These are phyloP conservation scores for Daldinia sp. DNA, from an alignment of 2,329 filamentous ascomycete genomes.

Conservation along the genomic window DNA sequence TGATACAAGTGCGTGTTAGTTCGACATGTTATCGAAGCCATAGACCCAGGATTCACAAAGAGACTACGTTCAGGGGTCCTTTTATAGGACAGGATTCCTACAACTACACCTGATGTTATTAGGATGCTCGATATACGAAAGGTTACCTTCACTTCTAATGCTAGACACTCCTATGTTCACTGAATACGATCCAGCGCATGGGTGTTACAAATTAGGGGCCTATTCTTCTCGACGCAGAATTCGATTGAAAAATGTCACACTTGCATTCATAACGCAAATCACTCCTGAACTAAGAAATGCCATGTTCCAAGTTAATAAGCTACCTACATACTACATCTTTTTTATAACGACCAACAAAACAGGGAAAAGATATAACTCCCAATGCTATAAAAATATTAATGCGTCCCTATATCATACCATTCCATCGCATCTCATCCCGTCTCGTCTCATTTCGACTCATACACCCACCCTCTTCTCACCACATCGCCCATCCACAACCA, in stretches of 20 bases:
- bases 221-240: no score
- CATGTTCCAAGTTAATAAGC: slow-evolving; percentile 6
- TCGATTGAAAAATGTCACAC: not conserved
- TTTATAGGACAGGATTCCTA: no score
- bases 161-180: no score
- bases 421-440: not conserved
- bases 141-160: no score
- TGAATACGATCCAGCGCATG: no score
- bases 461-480: not conserved
- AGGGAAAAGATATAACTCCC: not conserved
- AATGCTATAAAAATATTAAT: slow-evolving; percentile 8
- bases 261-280: slow-evolving; percentile 13
- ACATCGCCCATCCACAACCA: not conserved
- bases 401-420: not conserved
- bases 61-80: no score
- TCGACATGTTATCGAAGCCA: not conserved
- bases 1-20: not conserved
- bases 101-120: no score
- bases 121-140: no score
- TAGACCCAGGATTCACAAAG: no score
- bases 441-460: not conserved
- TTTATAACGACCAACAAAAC: slow-evolving; percentile 11
- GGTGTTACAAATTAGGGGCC: no score
- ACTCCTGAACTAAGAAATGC: slow-evolving; percentile 4
- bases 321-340: slow-evolving; percentile 15